phyloP scores from a whole-genome alignment of 2,329 filamentous ascomycete species.

The Chrysosporium keratinophilum region DNA sequence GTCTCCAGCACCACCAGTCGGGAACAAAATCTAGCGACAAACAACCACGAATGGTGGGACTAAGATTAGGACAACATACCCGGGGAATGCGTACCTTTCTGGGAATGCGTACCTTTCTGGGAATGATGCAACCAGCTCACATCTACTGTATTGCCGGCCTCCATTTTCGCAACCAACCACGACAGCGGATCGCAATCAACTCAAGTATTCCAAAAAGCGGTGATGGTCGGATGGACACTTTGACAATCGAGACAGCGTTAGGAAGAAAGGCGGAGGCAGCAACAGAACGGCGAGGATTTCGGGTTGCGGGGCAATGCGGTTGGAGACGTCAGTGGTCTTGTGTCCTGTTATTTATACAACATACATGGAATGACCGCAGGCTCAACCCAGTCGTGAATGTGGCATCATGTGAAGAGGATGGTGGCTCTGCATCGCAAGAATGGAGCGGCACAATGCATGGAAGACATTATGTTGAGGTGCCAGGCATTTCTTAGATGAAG shows the following conservation, averaged over 20 bases:
- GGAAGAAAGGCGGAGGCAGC: no score
- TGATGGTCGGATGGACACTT: not conserved
- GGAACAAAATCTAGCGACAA: not conserved
- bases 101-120: conserved; percentile 69
- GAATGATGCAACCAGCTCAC: conserved; percentile 85
- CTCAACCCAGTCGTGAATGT: not conserved
- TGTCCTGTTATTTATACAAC: no score
- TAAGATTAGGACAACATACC: not conserved
- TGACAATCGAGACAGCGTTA: not conserved
- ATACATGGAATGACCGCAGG: not conserved
- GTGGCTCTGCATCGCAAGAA: conserved; percentile 3
- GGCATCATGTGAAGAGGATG: not conserved
- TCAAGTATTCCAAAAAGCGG: not conserved
- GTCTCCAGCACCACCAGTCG: not conserved
- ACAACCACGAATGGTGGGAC: not conserved
- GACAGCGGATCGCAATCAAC: not conserved
- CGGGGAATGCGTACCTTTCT: conserved; percentile 55
- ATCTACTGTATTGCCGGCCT: conserved; percentile 71
- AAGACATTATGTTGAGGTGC: not conserved
- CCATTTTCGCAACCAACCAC: conserved; percentile 44
- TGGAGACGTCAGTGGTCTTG: no score
- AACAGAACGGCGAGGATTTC: not conserved
- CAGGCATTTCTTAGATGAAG: not conserved
- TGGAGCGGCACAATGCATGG: not conserved
- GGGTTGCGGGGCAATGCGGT: not conserved